Conservation (phyloP, 2,329 filamentous ascomycete genomes). For the Ceratocystis eucalypticola region DNA sequence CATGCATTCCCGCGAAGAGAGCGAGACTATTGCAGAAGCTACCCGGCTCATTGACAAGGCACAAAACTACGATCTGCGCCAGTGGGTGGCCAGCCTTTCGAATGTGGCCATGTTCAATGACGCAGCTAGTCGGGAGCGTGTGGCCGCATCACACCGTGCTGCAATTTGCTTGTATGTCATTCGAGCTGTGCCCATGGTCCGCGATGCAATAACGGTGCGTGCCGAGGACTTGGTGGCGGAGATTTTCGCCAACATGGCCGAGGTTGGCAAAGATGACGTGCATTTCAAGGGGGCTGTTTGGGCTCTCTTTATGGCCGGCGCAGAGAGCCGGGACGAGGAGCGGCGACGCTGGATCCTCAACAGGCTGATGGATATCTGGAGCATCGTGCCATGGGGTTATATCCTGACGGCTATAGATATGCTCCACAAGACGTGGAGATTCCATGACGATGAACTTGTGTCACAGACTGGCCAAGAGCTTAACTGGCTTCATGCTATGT, state of each 20-base stretch:
- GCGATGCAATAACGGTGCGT: conserved; percentile 29
- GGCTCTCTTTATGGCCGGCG: conserved; percentile 45
- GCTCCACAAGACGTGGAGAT: conserved; percentile 34
- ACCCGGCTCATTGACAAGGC: conserved; percentile 31
- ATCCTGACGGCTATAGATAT: conserved; percentile 38
- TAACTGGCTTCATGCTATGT: conserved; percentile 33
- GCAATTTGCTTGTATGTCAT: conserved; percentile 37
- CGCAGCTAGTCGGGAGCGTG: conserved; percentile 31
- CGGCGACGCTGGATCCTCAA: conserved; percentile 40
- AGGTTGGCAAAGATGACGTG: conserved; percentile 35
- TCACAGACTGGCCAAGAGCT: conserved; percentile 20
- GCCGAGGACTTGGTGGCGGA: conserved; percentile 35
- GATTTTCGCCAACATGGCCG: conserved; percentile 37
- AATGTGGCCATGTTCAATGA: conserved; percentile 28
- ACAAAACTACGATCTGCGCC: conserved; percentile 31
- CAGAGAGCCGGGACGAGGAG: conserved; percentile 36
- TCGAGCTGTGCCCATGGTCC: conserved; percentile 30
- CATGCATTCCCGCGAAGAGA: conserved; percentile 26
- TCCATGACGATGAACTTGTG: conserved; percentile 28
- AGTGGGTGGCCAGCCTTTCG: conserved; percentile 31
- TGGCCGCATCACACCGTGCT: conserved; percentile 35
- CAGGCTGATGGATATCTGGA: conserved; percentile 33
- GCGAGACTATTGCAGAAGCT: conserved; percentile 26
- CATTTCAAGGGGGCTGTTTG: conserved; percentile 48
- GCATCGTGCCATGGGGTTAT: conserved; percentile 38